Evolutionary conservation across 2,329 filamentous ascomycete genomes (phyloP), one percentile per base, ranked within the genome.

Genomic region (Ambrosiella cleistominuta): DNA sequence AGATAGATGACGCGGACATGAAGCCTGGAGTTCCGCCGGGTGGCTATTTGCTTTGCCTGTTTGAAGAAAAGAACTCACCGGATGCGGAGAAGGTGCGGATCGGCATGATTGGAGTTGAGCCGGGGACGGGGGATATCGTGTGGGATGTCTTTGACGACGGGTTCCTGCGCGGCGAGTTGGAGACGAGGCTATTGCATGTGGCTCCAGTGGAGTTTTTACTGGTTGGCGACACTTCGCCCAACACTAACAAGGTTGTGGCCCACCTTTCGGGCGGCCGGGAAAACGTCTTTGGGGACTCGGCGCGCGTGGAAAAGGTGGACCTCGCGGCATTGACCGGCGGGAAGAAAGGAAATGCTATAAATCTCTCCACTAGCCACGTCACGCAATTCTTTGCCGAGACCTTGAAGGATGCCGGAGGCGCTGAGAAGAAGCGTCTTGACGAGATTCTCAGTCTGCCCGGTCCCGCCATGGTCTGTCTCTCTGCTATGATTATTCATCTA

Each of bases 81-180:
- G 2, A 15, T 0, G 91, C 97, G 66, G 93, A 98, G 68, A 95
- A 87, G 66, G 91, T 97, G 1, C 81, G 93, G 58, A 83, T 97
- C 27, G 93, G 93, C 1, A 81, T 98, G 60, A 76, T 98, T 19
- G 93, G 93, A 35, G 93, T 98, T 3, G 93, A 98, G 65, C 93
- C 93, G 7, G 86, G 88, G 0, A 98, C 93, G 0, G 93, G 93
- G 58, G 91, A 97, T 68, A 88, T 98, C 64, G 85, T 97, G 58
- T 94, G 96, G 65, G 93, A 98, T 66, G 83, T 85, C 60, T 98
- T 98, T 64, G 88, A 97, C 64, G 93, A 98, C 66, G 89, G 91
- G 1, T 97, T 97, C 71, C 95, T 98, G 91, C 79, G 93, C 54
- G 89, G 85, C 65, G 93, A 98, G 68, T 86, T 98, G 39, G 93